Base-by-base conservation (phyloP, 352 stramenopile species). In the Pythium dissotocum region DNA sequence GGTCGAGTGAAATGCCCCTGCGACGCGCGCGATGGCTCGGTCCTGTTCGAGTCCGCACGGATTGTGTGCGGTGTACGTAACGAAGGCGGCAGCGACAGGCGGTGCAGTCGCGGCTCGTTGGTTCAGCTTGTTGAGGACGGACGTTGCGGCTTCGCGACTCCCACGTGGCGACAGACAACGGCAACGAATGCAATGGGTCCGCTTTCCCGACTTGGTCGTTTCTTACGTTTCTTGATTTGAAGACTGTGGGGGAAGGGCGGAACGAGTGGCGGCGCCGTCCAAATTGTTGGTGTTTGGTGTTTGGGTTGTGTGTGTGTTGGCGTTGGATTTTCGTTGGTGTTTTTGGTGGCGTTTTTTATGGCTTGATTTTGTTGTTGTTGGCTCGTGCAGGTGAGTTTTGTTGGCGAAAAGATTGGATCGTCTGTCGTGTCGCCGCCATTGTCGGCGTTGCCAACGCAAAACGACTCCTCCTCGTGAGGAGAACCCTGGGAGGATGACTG, bases 321-420 rank as follows among this genome's bases (percentile, higher is more conserved):
- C 38, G 10, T 49, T 49, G 40, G 40, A 6, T 49, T 49, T 49
- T 49, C 40, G 40, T 49, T 49, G 40, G 40, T 49, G 40, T 49
- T 49, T 49, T 49, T 49, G 7, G 40, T 12, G 7, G 7, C 6
- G 40, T 49, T 49, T 49, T n/a, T 12, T 49, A 24, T 24, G 21
- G 21, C 21, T 24, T 24, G 3, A 3, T 49, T 46, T 46, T 46
- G 40, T 49, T 24, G 13, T n/a, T 49, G 13, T 49, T 24, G 18
- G 40, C 36, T 42, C 36, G 40, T 24, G 40, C 16, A 49, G 40
- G 40, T 49, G 40, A 49, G 40, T 49, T 49, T 49, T 49, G 18
- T 49, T 49, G 40, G 40, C 14, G 40, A 49, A 42, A 12, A 14
- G 6, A 12, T 14, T 49, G 40, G 40, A n/a, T 49, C 40, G 40